Percentiles rank a stretch among this genome's conserved stretches.
These are phyloP conservation scores for Tripidium arundinaceum DNA, from an alignment of 202 grass and related monocot genomes.

Conservation along the genomic window DNA sequence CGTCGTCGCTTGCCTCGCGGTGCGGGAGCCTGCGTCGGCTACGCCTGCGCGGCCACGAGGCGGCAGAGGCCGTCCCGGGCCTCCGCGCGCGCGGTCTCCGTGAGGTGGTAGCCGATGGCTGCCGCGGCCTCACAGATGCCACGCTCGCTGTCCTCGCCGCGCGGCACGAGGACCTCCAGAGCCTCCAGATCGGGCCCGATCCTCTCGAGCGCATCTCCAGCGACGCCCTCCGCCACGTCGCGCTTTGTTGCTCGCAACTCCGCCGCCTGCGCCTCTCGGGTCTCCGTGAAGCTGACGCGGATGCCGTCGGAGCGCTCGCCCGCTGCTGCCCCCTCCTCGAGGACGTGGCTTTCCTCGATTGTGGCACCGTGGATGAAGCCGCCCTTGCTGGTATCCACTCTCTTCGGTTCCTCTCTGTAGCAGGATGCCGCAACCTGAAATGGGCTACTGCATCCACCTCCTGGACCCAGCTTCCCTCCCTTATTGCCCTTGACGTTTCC, in stretches of 20 bases:
- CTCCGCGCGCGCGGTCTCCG: conserved; percentile 56
- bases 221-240: conserved; percentile 82
- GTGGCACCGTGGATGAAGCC: conserved; percentile 62
- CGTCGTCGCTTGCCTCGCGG: conserved; percentile 58
- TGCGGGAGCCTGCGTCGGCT: conserved; percentile 57
- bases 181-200: conserved; percentile 81
- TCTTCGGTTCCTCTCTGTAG: conserved; percentile 73
- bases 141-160: conserved; percentile 76
- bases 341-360: conserved; percentile 85
- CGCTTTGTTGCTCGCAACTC: conserved; percentile 75
- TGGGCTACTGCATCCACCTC: conserved; percentile 78
- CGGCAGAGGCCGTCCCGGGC: conserved; percentile 43
- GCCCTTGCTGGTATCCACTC: conserved; percentile 62
- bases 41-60: conserved; percentile 60
- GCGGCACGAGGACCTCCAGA: conserved; percentile 78
- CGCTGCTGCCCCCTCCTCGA: conserved; percentile 62
- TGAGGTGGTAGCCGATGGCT: conserved; percentile 75
- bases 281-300: conserved; percentile 60
- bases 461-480: conserved; percentile 74
- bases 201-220: conserved; percentile 66
- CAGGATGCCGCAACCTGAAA: conserved; percentile 74
- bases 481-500: conserved; percentile 83
- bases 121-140: conserved; percentile 76
- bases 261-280: conserved; percentile 73
- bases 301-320: conserved; percentile 67